Conservation (phyloP, 768 basidiomycete genomes). For the Macrocybe gigantea region DNA sequence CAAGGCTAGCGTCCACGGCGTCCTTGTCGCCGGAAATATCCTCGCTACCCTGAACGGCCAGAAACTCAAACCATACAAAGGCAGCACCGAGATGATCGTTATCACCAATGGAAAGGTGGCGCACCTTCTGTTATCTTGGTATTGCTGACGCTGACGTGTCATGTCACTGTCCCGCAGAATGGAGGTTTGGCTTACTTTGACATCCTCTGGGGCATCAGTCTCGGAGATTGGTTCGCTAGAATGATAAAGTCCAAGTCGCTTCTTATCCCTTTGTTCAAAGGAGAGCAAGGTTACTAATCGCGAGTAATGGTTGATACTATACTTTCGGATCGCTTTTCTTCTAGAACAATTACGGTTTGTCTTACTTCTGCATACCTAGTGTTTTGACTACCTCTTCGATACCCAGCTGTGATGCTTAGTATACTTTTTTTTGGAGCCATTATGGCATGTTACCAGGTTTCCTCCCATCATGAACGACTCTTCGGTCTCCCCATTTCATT, state of each 20-base stretch:
- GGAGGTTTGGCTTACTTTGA: slow-evolving; percentile 37
- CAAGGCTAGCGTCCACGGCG: slow-evolving; percentile 41
- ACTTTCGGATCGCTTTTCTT: too few species aligned
- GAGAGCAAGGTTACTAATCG: too few species aligned
- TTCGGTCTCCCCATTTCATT: too few species aligned
- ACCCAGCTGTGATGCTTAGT: too few species aligned
- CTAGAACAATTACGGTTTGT: too few species aligned
- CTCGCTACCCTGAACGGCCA: slow-evolving; percentile 33
- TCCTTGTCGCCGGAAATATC: slow-evolving; percentile 44
- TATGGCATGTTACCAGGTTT: too few species aligned
- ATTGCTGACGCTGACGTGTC: slow-evolving; percentile 2
- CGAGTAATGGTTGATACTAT: too few species aligned
- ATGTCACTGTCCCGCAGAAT: slow-evolving; percentile 20
- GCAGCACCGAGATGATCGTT: slow-evolving; percentile 45
- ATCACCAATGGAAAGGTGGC: slow-evolving; percentile 49
- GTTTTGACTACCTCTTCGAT: too few species aligned
- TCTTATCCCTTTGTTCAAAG: too few species aligned
- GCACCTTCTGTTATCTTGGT: background rate
- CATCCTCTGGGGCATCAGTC: slow-evolving; percentile 38
- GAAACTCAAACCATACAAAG: slow-evolving; percentile 35
- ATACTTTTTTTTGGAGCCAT: too few species aligned
- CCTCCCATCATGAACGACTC: too few species aligned
- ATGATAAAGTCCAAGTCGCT: slow-evolving; percentile 30
- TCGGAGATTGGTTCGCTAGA: slow-evolving; percentile 40
- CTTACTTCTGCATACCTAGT: too few species aligned